Conservation (phyloP, 345 rosid genomes). For the Turnera subulata region DNA sequence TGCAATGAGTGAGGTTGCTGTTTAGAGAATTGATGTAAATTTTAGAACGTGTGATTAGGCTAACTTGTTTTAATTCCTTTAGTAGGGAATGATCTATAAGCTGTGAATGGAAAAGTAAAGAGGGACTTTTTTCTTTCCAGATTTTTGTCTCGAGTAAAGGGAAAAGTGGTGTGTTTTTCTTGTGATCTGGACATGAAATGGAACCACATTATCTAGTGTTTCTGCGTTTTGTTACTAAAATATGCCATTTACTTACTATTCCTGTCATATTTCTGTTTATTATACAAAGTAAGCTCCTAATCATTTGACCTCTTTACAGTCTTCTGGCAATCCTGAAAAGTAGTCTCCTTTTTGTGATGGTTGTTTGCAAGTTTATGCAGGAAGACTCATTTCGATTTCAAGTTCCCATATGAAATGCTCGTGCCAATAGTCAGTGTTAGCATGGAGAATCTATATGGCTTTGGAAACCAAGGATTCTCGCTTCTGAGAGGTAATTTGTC, state of each 20-base stretch:
- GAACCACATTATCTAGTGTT: background rate
- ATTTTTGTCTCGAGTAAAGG: slow-evolving; percentile 6
- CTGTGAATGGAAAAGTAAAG: slow-evolving; percentile 17
- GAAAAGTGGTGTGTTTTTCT: slow-evolving; percentile 16
- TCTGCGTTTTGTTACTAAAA: background rate
- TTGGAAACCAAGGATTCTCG: background rate
- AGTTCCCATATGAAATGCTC: too few species aligned
- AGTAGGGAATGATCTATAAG: slow-evolving; percentile 18
- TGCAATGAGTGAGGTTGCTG: slow-evolving; percentile 20
- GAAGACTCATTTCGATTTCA: slow-evolving; percentile 1
- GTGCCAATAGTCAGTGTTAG: background rate
- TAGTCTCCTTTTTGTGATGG: background rate
- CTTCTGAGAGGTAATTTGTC: background rate
- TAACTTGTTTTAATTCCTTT: slow-evolving; percentile 24
- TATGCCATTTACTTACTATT: background rate
- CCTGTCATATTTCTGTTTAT: background rate
- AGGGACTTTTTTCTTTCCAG: slow-evolving; percentile 18
- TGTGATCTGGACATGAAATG: slow-evolving; percentile 1
- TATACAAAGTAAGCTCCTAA: background rate
- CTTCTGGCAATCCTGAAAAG: background rate
- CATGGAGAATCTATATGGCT: slow-evolving; percentile 1
- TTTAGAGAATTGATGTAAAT: slow-evolving; percentile 35
- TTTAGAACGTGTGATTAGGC: slow-evolving; percentile 36
- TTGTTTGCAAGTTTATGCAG: background rate
- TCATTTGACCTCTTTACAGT: background rate